These are phyloP conservation scores for Sergeia podlipaevii DNA, from an alignment of 208 protist species.

Conservation along the genomic window DNA sequence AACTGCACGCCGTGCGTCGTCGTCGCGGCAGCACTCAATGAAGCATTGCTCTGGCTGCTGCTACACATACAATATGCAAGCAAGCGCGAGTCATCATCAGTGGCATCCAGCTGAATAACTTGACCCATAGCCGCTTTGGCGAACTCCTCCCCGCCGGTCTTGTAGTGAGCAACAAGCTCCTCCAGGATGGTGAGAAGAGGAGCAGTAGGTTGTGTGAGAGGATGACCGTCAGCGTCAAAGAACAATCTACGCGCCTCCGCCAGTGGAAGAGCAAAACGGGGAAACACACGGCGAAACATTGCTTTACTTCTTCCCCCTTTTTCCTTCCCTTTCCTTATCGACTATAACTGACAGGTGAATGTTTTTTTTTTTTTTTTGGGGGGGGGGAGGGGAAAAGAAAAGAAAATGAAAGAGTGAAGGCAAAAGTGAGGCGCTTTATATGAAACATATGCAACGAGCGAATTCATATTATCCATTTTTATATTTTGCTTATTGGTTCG, in stretches of 20 bases:
- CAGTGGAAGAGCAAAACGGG: slow-evolving; percentile 18
- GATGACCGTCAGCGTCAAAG: slow-evolving; percentile 16
- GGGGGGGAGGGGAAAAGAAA: too few species aligned
- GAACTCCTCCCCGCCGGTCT: slow-evolving; percentile 24
- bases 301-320: not conserved
- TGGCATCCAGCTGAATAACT: slow-evolving; percentile 54
- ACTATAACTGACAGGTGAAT: too few species aligned
- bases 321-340: not conserved
- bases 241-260: slow-evolving; percentile 42
- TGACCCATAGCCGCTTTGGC: slow-evolving; percentile 28
- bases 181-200: slow-evolving; percentile 24
- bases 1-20: slow-evolving; percentile 2
- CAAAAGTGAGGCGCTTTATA: too few species aligned
- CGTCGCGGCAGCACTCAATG: not conserved
- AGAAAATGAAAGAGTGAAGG: too few species aligned
- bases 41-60: not conserved
- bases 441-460: too few species aligned
- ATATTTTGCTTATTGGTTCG: too few species aligned
- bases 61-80: slow-evolving; percentile 24
- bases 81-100: slow-evolving; percentile 43
- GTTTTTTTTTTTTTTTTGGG: too few species aligned
- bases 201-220: not conserved
- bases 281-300: slow-evolving; percentile 29
- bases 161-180: slow-evolving; percentile 28
- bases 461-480: too few species aligned